phyloP scores from a whole-genome alignment of 2,329 filamentous ascomycete species.

The Xylaria sp. region DNA sequence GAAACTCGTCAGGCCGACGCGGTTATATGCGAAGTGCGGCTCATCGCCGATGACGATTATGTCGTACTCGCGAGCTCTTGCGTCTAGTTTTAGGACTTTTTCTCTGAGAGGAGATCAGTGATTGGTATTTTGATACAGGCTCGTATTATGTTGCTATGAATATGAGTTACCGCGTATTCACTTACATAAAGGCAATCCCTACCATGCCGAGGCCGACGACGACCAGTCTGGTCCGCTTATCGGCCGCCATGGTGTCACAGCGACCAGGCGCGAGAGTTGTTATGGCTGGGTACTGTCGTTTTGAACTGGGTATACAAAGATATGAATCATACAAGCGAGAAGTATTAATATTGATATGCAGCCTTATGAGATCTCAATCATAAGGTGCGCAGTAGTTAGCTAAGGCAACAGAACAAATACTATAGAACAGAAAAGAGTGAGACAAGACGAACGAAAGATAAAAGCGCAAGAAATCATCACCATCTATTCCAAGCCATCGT shows the following conservation, averaged over 20 bases:
- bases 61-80: conserved; percentile 78
- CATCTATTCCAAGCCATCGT: background rate
- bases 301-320: background rate
- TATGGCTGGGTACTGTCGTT: conserved; percentile 31
- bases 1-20: conserved; percentile 88
- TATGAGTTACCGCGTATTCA: conserved; percentile 35
- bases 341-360: background rate
- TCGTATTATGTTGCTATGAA: background rate
- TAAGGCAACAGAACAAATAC: background rate
- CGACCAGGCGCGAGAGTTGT: conserved; percentile 10
- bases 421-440: conserved; percentile 19
- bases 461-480: conserved; percentile 3
- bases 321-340: background rate
- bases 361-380: background rate
- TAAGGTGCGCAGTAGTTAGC: background rate
- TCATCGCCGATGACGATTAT: conserved; percentile 90
- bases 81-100: conserved; percentile 87
- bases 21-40: conserved; percentile 87
- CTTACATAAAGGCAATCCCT: conserved; percentile 87
- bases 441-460: background rate
- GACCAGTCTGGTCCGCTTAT: conserved; percentile 73
- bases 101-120: conserved; percentile 65
- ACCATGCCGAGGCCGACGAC: conserved; percentile 94
- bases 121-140: background rate
- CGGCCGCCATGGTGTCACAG: conserved; percentile 56